A percentile compares a stretch with the other conserved stretches of the same genome.
Evolutionary conservation across 2,329 filamentous ascomycete species (phyloP).

Genomic region (Zasmidium citrigriseum): DNA sequence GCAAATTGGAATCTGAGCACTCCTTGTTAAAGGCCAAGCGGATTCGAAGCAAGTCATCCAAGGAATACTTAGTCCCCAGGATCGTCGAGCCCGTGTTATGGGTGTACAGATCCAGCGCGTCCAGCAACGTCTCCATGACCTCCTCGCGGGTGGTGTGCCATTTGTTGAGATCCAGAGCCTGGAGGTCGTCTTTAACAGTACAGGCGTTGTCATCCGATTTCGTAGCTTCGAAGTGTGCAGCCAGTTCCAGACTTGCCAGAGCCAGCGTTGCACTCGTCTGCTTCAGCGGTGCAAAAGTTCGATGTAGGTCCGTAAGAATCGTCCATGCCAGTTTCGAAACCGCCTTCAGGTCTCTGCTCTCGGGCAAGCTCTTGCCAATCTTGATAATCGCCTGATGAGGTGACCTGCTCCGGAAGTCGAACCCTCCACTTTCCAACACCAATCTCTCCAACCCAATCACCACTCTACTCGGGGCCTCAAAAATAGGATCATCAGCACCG

Average conservation of each 20-base stretch:
- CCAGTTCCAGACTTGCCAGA: constrained; percentile 78
- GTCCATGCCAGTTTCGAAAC: constrained; percentile 67
- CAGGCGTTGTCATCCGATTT: constrained; percentile 19
- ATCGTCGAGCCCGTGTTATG: constrained; percentile 75
- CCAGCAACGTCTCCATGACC: constrained; percentile 77
- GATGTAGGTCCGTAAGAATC: constrained; percentile 86
- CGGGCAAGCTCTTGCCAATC: constrained; percentile 46
- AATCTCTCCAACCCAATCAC: constrained; percentile 89
- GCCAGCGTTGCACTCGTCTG: constrained; percentile 84
- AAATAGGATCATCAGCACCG: constrained; percentile 79
- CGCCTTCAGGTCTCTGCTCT: constrained; percentile 49
- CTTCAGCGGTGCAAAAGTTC: constrained; percentile 90
- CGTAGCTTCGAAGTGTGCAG: constrained; percentile 60
- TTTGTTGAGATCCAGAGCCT: constrained; percentile 48
- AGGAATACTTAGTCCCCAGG: constrained; percentile 69
- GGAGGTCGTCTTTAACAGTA: constrained; percentile 28
- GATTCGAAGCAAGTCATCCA: constrained; percentile 79
- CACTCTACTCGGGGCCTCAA: constrained; percentile 75
- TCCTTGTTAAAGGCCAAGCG: constrained; percentile 86
- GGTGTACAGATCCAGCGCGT: constrained; percentile 89
- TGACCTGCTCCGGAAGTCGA: constrained; percentile 89
- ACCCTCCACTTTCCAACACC: constrained; percentile 88
- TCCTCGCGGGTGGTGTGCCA: constrained; percentile 49
- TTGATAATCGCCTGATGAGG: constrained; percentile 86
- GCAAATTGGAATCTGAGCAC: constrained; percentile 62